Base-by-base conservation (phyloP, 1,284 basidiomycete genomes). In the Lentinula novae-zelandiae region DNA sequence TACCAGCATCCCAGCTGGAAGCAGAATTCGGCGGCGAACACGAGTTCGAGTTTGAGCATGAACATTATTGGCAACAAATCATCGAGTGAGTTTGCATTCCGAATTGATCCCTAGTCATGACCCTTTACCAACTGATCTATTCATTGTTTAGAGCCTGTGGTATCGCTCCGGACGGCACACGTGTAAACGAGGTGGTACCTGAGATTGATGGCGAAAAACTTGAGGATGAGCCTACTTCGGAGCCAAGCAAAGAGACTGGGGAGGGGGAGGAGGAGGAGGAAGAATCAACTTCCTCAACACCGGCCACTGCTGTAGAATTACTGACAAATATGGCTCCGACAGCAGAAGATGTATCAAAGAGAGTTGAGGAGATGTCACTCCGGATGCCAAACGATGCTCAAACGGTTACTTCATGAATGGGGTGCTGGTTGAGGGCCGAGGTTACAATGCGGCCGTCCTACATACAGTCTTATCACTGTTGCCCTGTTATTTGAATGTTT, bases 1-100 rank as follows among this genome's bases (percentile, higher is more conserved):
- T 96, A 27, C 87, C 90, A 1, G 74, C 74, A 5, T 82, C 84
- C 12, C 93, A 96, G 66, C 84, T 96, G 7, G 92, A 94, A 68
- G 82, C 83, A 1, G 89, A 92, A 67, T 92, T 93, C 67, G 93
- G 92, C 15, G 94, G 95, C 3, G 78, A 85, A 7, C 86, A 89
- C 71, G 80, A 86, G 63, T 95, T 85, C 68, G 80, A 91, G 67
- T 96, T 92, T 69, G 86, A 95, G 62, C 83, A 86, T 51, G 78
- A 83, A 46, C 81, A 76, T 49, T 96, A 95, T 71, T 95, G 92
- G 92, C 78, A 86, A 60, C 86, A 89, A 65, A 79, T 94, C 27
- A 78, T 89, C 49, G 75, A 81, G 87, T 91, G 73, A 64, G 82
- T 78, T 22, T 1, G 10, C 4, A 33, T 34, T 36, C 40, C 34